Evolutionary conservation across 495 filamentous ascomycete genomes (phyloP).

Genomic region (Saxophila tyrrhenica): DNA sequence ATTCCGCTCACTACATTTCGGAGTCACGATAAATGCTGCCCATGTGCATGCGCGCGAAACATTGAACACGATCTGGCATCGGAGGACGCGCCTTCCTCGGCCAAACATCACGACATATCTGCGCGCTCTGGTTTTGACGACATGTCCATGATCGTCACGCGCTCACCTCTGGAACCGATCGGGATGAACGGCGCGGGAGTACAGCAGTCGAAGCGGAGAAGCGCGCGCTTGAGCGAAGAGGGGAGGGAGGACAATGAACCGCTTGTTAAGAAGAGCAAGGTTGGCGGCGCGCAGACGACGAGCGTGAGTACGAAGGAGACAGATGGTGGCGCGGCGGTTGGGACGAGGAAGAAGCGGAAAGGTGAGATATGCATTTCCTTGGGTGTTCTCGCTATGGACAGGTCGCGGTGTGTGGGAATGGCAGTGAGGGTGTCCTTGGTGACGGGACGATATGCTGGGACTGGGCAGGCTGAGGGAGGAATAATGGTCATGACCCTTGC

Average conservation of each 20-base stretch:
- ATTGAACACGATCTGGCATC: conserved; percentile 1
- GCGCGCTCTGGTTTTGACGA: background rate
- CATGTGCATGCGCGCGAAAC: background rate
- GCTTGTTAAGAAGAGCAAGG: conserved; percentile 14
- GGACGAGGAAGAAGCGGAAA: conserved; percentile 6
- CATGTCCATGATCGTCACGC: conserved; percentile 28
- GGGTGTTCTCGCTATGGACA: background rate
- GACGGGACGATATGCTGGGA: too few species aligned
- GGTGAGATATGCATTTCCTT: conserved; percentile 1
- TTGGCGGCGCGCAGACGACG: conserved; percentile 8
- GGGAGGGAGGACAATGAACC: conserved; percentile 17
- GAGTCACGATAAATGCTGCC: background rate
- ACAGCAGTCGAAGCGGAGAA: conserved; percentile 18
- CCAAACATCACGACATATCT: background rate
- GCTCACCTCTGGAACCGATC: conserved; percentile 28
- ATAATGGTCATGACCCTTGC: background rate
- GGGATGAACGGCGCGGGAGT: conserved; percentile 26
- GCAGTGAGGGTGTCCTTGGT: too few species aligned
- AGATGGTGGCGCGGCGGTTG: conserved; percentile 12
- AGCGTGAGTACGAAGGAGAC: conserved; percentile 13
- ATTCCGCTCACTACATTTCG: conserved; percentile 4
- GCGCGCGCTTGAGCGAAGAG: conserved; percentile 26
- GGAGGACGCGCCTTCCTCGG: conserved; percentile 8
- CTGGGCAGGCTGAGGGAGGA: too few species aligned
- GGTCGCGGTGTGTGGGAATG: conserved; percentile 19